Evolutionary conservation across 257 asterid genomes (phyloP).

Genomic region (Avicennia marina): DNA sequence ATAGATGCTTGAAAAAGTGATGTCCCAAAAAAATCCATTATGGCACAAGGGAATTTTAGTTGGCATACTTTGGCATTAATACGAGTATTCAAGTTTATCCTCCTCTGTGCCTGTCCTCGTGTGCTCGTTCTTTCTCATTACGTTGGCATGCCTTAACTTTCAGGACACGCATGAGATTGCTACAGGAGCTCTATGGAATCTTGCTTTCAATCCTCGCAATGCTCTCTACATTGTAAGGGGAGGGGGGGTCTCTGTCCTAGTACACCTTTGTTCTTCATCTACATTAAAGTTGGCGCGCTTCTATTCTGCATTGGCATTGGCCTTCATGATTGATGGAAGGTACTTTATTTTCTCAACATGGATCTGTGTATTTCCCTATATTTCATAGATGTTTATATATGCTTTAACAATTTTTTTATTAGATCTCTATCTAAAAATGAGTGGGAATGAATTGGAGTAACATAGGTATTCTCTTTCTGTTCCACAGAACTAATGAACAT

Average conservation of each 20-base stretch:
- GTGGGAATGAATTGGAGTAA: too few species aligned
- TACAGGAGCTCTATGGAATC: slow-evolving; percentile 97
- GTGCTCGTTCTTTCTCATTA: slow-evolving; percentile 7
- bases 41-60: too few species aligned
- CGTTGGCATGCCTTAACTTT: slow-evolving; percentile 19
- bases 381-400: too few species aligned
- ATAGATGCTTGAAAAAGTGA: too few species aligned
- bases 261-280: slow-evolving; percentile 72
- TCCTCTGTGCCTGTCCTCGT: not conserved
- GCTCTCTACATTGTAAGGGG: slow-evolving; percentile 88
- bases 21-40: too few species aligned
- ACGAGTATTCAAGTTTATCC: not conserved
- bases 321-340: slow-evolving; percentile 96
- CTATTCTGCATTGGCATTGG: slow-evolving; percentile 85
- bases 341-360: slow-evolving; percentile 25
- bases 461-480: too few species aligned
- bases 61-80: too few species aligned
- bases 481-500: too few species aligned
- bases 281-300: slow-evolving; percentile 89
- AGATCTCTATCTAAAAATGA: too few species aligned
- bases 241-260: slow-evolving; percentile 82
- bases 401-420: too few species aligned
- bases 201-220: slow-evolving; percentile 87
- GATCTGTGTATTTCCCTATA: not conserved
- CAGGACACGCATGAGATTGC: slow-evolving; percentile 98